phyloP scores from a whole-genome alignment of 1,139 yeast genomes.

The Magnusiomyces sp. region DNA sequence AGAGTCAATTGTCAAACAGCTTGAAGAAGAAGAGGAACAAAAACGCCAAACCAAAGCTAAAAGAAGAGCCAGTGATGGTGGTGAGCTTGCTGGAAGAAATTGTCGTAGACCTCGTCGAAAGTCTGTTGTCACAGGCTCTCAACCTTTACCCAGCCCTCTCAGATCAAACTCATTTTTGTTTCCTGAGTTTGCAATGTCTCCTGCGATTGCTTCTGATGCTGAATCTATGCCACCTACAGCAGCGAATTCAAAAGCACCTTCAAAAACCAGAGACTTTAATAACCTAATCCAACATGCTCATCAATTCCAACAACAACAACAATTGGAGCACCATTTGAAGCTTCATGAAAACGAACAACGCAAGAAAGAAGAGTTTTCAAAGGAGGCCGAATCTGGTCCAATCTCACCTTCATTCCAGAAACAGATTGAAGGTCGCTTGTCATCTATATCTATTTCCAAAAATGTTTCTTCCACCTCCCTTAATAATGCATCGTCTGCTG shows the following conservation, averaged over 20 bases:
- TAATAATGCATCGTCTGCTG: background rate
- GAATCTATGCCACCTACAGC: conserved; percentile 10
- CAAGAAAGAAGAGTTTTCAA: too few species aligned
- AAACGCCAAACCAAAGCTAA: conserved; percentile 19
- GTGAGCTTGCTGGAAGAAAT: conserved; percentile 15
- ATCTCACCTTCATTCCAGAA: too few species aligned
- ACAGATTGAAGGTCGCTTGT: conserved; percentile 15
- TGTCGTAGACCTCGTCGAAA: conserved; percentile 51
- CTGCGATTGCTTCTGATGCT: conserved; percentile 13
- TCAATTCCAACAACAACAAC: background rate
- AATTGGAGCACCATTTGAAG: too few species aligned
- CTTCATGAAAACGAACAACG: too few species aligned
- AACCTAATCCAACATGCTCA: background rate
- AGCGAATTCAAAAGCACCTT: conserved; percentile 5
- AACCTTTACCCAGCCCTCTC: conserved; percentile 75
- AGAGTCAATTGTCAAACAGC: conserved; percentile 52
- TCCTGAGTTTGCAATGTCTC: conserved; percentile 21
- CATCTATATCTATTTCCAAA: conserved; percentile 9
- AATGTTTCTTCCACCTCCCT: too few species aligned
- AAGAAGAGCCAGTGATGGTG: conserved; percentile 15
- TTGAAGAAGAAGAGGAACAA: conserved; percentile 41
- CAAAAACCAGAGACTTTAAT: conserved; percentile 3
- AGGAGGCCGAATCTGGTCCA: background rate
- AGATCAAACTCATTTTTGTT: conserved; percentile 21
- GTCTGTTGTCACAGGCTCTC: conserved; percentile 76